Conservation (phyloP, 116 monocot species). For the Papilionanthe hybrid region DNA sequence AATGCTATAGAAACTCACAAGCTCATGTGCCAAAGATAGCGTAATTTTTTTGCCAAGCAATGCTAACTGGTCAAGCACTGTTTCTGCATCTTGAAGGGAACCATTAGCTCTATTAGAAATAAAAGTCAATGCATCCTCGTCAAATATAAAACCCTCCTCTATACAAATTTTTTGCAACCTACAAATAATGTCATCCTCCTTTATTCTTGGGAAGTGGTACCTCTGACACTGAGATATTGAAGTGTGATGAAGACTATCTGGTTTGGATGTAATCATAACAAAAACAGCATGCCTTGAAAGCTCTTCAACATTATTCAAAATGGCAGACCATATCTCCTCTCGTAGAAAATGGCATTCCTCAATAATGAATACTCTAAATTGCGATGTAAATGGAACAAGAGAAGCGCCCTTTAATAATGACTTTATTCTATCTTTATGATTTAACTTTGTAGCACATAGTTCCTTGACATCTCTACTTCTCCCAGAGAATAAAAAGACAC, state of each 20-base stretch:
- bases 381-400: conserved; percentile 52
- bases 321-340: conserved; percentile 63
- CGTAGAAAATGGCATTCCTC: conserved; percentile 77
- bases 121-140: conserved; percentile 61
- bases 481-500: conserved; percentile 66
- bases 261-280: conserved; percentile 78
- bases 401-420: conserved; percentile 64
- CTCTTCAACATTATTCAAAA: conserved; percentile 61
- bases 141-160: conserved; percentile 69
- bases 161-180: conserved; percentile 74
- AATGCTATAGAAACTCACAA: conserved; percentile 44
- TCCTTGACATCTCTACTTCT: conserved; percentile 83
- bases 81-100: conserved; percentile 89
- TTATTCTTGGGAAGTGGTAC: conserved; percentile 79
- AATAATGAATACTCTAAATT: conserved; percentile 71
- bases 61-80: conserved; percentile 81
- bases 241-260: conserved; percentile 58
- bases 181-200: conserved; percentile 50
- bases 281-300: conserved; percentile 43
- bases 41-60: conserved; percentile 90
- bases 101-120: conserved; percentile 78
- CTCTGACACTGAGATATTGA: conserved; percentile 64
- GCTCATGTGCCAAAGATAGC: conserved; percentile 72
- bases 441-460: conserved; percentile 62
- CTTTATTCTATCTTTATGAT: conserved; percentile 60